These are phyloP conservation scores for Leptosphaerulina australis DNA, from an alignment of 2,329 filamentous ascomycete genomes.

Conservation along the genomic window DNA sequence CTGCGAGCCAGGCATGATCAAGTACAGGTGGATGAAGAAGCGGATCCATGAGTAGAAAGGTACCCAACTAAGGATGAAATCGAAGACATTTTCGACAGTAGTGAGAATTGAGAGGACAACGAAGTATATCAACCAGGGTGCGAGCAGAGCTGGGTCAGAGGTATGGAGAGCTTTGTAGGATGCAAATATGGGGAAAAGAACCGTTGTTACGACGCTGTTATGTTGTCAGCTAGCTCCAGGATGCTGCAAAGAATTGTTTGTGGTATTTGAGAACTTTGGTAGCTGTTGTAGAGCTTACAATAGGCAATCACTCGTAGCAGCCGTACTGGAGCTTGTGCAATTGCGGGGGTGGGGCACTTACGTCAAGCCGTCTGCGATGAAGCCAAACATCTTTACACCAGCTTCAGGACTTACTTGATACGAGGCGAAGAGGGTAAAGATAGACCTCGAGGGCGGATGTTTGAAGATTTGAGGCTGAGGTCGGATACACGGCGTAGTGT, in stretches of 20 bases:
- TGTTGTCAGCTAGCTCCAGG: constrained; percentile 22
- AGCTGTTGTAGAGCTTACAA: constrained; percentile 16
- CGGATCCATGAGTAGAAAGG: constrained; percentile 95
- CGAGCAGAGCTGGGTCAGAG: constrained; percentile 83
- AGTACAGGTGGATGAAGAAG: constrained; percentile 85
- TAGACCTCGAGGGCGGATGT: constrained; percentile 9
- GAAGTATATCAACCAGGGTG: constrained; percentile 99
- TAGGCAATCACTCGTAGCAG: neutral
- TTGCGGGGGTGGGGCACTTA: constrained; percentile 43
- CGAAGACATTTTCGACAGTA: constrained; percentile 83
- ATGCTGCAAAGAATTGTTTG: neutral
- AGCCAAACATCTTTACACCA: constrained; percentile 41
- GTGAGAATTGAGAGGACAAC: constrained; percentile 84
- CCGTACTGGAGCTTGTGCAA: constrained; percentile 20
- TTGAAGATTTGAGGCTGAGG: constrained; percentile 23
- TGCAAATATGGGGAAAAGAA: constrained; percentile 93
- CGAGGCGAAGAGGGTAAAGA: constrained; percentile 1
- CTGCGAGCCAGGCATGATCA: constrained; percentile 96
- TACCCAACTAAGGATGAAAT: constrained; percentile 87
- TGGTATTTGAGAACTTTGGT: constrained; percentile 23
- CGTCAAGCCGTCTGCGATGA: constrained; percentile 49
- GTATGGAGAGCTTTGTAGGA: constrained; percentile 98
- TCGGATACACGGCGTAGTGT: constrained; percentile 27
- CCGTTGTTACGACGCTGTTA: constrained; percentile 65
- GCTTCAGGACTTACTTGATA: constrained; percentile 10